Conservation (phyloP, 768 basidiomycete species). For the Leccinum rimulosum region DNA sequence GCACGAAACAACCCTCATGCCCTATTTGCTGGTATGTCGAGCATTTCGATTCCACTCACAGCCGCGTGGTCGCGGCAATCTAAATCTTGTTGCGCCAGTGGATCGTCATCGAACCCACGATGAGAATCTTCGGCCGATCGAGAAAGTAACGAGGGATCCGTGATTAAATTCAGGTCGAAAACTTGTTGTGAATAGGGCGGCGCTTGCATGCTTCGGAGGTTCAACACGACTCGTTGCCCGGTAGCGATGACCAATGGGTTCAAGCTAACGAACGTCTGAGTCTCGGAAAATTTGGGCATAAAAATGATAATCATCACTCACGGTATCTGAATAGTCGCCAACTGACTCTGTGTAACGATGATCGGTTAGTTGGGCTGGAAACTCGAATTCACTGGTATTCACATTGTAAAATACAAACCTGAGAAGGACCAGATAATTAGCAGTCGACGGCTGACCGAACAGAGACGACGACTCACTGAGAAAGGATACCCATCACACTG, state of each 20-base stretch:
- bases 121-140: too few relatives aligned
- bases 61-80: too few relatives aligned
- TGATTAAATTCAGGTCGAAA: background rate
- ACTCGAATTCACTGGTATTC: background rate
- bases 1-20: too few relatives aligned
- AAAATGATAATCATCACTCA: background rate
- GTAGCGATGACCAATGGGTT: slow-evolving; percentile 7
- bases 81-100: too few relatives aligned
- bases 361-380: background rate
- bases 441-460: background rate
- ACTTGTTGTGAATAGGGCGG: background rate
- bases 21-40: too few relatives aligned
- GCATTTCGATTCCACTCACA: too few relatives aligned
- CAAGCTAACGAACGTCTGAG: background rate
- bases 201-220: slow-evolving; percentile 6
- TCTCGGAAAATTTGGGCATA: background rate
- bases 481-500: background rate
- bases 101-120: too few relatives aligned
- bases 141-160: background rate
- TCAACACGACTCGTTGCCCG: slow-evolving; percentile 19
- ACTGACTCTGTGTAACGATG: background rate
- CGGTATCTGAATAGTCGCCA: background rate
- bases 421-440: background rate
- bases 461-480: slow-evolving; percentile 5
- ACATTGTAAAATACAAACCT: background rate